Conservation (phyloP, 495 filamentous ascomycete species). For the Daldinia childiae region DNA sequence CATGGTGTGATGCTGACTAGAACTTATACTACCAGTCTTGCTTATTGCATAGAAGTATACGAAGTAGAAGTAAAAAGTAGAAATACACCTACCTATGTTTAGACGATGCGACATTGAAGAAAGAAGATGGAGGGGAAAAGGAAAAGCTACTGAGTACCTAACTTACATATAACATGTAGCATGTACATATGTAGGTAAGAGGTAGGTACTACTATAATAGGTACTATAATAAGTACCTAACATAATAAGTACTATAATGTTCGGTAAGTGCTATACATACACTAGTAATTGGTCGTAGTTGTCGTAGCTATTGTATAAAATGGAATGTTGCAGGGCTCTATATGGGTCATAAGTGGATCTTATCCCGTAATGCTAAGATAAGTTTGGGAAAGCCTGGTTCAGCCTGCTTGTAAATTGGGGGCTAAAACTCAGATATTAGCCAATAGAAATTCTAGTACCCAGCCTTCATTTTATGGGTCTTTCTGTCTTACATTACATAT, state of each 20-base stretch:
- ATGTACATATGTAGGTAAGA: no score
- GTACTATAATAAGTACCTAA: no score
- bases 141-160: no score
- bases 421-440: conserved; percentile 2
- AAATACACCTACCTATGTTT: no score
- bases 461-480: conserved; percentile 19
- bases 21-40: background rate
- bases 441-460: background rate
- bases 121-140: no score
- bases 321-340: background rate
- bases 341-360: background rate
- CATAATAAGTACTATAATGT: no score
- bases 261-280: no score
- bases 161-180: no score
- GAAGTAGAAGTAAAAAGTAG: no score
- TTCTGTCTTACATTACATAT: background rate
- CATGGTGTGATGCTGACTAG: background rate
- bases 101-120: no score
- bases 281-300: no score
- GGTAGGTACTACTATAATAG: no score
- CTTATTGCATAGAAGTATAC: background rate
- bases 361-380: background rate
- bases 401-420: conserved; percentile 18
- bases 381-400: background rate
- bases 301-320: background rate